A percentile compares a stretch with the other conserved stretches of the same genome.
These are phyloP conservation scores for Hysterium pulicare DNA, from an alignment of 2,329 filamentous ascomycete genomes.

Conservation along the genomic window DNA sequence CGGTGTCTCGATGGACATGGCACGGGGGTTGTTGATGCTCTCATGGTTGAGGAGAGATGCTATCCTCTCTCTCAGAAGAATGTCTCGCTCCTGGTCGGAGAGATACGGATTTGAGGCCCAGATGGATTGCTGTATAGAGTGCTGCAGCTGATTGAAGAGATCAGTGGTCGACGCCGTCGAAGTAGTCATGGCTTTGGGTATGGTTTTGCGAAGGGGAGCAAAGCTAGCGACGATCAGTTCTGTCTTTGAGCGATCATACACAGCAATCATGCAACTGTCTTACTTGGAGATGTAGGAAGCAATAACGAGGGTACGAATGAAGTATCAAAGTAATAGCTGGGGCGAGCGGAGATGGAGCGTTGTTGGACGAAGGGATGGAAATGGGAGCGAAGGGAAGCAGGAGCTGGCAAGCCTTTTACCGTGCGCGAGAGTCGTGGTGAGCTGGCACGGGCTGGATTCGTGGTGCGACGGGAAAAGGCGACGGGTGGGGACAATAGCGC, in stretches of 20 bases:
- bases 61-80: constrained; percentile 30
- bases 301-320: neutral
- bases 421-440: neutral
- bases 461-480: neutral
- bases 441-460: neutral
- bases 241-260: constrained; percentile 5
- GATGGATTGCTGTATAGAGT: constrained; percentile 36
- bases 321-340: neutral
- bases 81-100: constrained; percentile 32
- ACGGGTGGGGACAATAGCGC: neutral
- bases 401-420: neutral
- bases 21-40: constrained; percentile 16
- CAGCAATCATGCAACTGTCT: constrained; percentile 1
- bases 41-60: too few species aligned
- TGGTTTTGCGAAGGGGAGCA: neutral
- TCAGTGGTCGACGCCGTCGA: constrained; percentile 6
- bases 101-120: constrained; percentile 31
- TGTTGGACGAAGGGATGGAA: neutral
- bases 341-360: neutral
- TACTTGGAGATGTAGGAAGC: neutral
- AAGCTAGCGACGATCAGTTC: constrained; percentile 1
- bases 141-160: constrained; percentile 24
- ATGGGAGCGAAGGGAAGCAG: neutral
- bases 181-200: neutral
- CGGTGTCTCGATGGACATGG: constrained; percentile 16